phyloP scores from a whole-genome alignment of 2,329 filamentous ascomycete genomes.

The Fusarium piperis region DNA sequence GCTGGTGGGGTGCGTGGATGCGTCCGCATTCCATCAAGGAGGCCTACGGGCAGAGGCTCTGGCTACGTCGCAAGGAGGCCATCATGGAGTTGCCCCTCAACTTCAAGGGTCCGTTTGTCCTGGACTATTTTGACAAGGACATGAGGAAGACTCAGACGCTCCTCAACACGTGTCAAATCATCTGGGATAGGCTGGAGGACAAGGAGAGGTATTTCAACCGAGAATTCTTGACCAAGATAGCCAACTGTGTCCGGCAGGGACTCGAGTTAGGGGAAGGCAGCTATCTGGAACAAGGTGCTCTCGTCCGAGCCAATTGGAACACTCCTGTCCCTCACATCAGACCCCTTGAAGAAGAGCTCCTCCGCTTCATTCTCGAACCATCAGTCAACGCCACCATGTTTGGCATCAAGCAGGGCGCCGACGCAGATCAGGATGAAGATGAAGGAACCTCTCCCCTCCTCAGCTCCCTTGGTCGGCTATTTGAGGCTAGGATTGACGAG shows the following conservation, averaged over 20 bases:
- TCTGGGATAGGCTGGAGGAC: conserved; percentile 6
- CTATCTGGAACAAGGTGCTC: neutral
- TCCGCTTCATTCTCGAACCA: conserved; percentile 32
- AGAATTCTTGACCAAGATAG: conserved; percentile 22
- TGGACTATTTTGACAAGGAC: conserved; percentile 33
- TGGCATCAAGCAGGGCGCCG: conserved; percentile 14
- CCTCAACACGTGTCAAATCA: conserved; percentile 17
- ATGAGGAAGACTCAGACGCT: conserved; percentile 35
- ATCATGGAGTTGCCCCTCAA: conserved; percentile 39
- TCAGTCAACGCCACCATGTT: conserved; percentile 20
- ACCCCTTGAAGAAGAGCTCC: conserved; percentile 35
- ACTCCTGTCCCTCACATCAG: conserved; percentile 24
- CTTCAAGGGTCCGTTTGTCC: conserved; percentile 35
- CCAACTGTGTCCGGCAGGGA: neutral
- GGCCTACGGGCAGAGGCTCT: conserved; percentile 14
- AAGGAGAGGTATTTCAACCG: conserved; percentile 19
- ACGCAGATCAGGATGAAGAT: neutral
- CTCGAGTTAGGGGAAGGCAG: neutral
- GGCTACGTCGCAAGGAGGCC: conserved; percentile 9
- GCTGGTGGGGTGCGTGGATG: conserved; percentile 33
- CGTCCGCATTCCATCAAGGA: conserved; percentile 26
- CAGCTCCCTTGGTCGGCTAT: conserved; percentile 13
- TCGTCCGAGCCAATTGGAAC: neutral
- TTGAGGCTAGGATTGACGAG: conserved; percentile 34
- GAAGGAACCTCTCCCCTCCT: neutral